A percentile compares a stretch with the other conserved stretches of the same genome.
Evolutionary conservation across 805 yeast species (phyloP).

Genomic region (Barnettozyma salicaria): DNA sequence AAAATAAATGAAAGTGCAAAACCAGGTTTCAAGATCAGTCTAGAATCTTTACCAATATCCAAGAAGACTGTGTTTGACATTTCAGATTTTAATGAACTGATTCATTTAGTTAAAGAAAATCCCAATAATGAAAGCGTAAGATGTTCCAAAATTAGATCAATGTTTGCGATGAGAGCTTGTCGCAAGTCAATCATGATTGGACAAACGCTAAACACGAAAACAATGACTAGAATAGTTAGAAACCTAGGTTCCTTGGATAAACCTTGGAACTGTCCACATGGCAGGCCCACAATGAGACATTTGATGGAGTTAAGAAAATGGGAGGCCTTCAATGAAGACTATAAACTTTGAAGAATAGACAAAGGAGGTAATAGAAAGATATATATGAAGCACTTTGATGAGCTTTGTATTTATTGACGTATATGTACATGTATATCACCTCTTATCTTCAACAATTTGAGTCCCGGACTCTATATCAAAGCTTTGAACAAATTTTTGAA

Average conservation of each 20-base stretch:
- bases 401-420: background rate
- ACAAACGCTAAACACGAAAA: conserved; percentile 45
- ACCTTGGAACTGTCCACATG: conserved; percentile 96
- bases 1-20: conserved; percentile 40
- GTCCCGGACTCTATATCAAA: conserved; percentile 10
- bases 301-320: conserved; percentile 54
- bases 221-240: conserved; percentile 65
- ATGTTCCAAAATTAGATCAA: conserved; percentile 72
- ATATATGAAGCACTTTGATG: background rate
- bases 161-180: conserved; percentile 95
- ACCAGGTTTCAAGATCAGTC: conserved; percentile 51
- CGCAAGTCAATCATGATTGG: conserved; percentile 94
- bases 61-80: conserved; percentile 61
- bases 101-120: conserved; percentile 56
- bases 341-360: conserved; percentile 21
- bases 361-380: background rate
- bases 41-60: conserved; percentile 67
- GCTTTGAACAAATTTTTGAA: conserved; percentile 22
- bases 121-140: conserved; percentile 42
- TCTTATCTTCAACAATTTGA: too few relatives aligned
- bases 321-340: conserved; percentile 40
- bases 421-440: conserved; percentile 7
- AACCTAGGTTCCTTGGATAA: conserved; percentile 69
- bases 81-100: conserved; percentile 66
- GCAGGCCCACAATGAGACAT: conserved; percentile 95